Evolutionary conservation across 805 yeast genomes (phyloP).

Genomic region (Saturnispora saitoi): DNA sequence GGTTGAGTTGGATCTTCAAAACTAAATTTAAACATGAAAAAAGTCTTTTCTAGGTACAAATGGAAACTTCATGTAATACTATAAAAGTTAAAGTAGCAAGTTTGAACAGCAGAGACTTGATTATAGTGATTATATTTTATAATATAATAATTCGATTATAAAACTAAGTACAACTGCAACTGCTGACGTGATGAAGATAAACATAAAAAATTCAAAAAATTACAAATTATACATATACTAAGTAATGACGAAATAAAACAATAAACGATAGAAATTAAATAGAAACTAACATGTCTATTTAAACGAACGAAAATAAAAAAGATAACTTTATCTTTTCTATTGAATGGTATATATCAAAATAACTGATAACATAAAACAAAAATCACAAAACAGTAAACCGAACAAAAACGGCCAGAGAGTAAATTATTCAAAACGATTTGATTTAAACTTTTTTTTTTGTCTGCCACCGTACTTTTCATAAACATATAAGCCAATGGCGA

Average conservation of each 20-base stretch:
- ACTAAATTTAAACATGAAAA: too few species aligned
- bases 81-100: too few species aligned
- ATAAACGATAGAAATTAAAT: background rate
- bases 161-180: too few species aligned
- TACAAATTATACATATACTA: background rate
- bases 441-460: slow-evolving; percentile 17
- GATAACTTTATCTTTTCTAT: background rate
- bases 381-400: background rate
- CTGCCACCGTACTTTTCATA: slow-evolving; percentile 50
- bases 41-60: too few species aligned
- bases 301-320: background rate
- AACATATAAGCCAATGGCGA: slow-evolving; percentile 48
- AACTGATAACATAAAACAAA: background rate
- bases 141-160: too few species aligned
- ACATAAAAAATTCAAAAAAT: background rate
- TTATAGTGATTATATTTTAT: too few species aligned
- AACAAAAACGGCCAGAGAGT: too few species aligned
- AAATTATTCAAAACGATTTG: slow-evolving; percentile 9
- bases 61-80: too few species aligned
- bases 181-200: too few species aligned
- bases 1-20: too few species aligned
- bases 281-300: background rate
- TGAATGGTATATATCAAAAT: background rate
- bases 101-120: too few species aligned
- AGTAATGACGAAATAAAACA: background rate